phyloP scores from a whole-genome alignment of 2,329 filamentous ascomycete species.

The Capronia coronata region DNA sequence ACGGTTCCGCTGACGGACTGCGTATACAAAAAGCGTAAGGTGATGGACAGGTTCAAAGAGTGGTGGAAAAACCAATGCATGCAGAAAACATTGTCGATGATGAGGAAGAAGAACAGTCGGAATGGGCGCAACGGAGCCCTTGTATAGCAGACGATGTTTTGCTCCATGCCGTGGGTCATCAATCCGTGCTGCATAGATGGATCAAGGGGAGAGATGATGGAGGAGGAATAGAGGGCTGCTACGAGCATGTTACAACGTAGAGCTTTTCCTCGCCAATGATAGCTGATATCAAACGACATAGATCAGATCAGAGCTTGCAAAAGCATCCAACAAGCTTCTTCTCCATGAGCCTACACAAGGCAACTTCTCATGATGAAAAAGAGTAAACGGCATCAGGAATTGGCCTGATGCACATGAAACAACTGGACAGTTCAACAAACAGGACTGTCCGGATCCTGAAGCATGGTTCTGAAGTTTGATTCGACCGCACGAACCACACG shows the following conservation, averaged over 20 bases:
- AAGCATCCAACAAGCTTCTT: slow-evolving; percentile 7
- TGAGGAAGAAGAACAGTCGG: slow-evolving; percentile 14
- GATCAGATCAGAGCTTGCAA: neutral
- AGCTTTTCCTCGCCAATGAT: neutral
- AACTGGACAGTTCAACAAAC: neutral
- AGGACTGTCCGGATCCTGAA: no score
- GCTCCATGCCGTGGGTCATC: neutral
- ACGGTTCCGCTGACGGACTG: slow-evolving; percentile 27
- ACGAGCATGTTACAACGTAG: neutral
- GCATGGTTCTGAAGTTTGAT: no score
- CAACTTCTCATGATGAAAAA: slow-evolving; percentile 17
- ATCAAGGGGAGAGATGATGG: neutral
- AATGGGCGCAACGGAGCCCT: slow-evolving; percentile 10
- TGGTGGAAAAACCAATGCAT: slow-evolving; percentile 27
- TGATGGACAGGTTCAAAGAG: slow-evolving; percentile 25
- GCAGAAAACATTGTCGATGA: slow-evolving; percentile 14
- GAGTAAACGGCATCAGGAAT: slow-evolving; percentile 6
- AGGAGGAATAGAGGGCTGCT: neutral
- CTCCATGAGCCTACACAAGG: slow-evolving; percentile 13
- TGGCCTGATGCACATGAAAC: neutral
- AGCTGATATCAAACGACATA: neutral
- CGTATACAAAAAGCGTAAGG: slow-evolving; percentile 26
- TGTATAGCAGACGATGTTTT: slow-evolving; percentile 5
- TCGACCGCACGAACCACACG: no score
- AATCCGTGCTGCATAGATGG: neutral